These are phyloP conservation scores for Trichoderma pleuroti DNA, from an alignment of 2,329 filamentous ascomycete genomes.

Conservation along the genomic window DNA sequence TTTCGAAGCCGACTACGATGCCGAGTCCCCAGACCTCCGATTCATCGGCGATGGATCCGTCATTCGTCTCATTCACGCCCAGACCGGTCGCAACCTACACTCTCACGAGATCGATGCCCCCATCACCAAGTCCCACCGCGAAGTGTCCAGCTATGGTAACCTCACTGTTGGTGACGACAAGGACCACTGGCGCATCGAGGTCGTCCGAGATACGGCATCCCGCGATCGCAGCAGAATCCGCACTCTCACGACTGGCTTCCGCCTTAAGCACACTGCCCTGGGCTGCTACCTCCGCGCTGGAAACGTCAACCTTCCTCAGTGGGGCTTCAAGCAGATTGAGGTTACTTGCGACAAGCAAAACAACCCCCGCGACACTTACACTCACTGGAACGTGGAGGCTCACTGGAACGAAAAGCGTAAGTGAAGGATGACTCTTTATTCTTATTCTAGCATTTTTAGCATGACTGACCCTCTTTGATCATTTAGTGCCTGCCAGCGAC, in stretches of 20 bases:
- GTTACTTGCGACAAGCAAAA: constrained; percentile 92
- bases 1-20: constrained; percentile 66
- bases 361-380: constrained; percentile 88
- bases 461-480: background rate
- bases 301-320: constrained; percentile 94
- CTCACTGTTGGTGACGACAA: constrained; percentile 93
- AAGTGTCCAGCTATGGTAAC: constrained; percentile 96
- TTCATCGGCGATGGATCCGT: constrained; percentile 74
- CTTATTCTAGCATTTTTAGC: background rate
- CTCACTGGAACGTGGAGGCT: constrained; percentile 97
- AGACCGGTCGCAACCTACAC: constrained; percentile 95
- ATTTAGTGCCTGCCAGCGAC: constrained; percentile 78
- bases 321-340: constrained; percentile 99
- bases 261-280: constrained; percentile 74
- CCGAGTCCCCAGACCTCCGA: constrained; percentile 61
- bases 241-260: constrained; percentile 90
- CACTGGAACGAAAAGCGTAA: constrained; percentile 91
- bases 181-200: constrained; percentile 94
- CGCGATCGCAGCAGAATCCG: constrained; percentile 80
- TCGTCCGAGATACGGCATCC: constrained; percentile 84
- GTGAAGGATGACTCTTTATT: constrained; percentile 34
- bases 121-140: constrained; percentile 81
- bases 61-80: constrained; percentile 86
- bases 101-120: constrained; percentile 89
- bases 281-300: constrained; percentile 94